Evolutionary conservation across 345 rosid species (phyloP), one percentile per base, ranked within the genome.

Genomic region (Syzygium grande): DNA sequence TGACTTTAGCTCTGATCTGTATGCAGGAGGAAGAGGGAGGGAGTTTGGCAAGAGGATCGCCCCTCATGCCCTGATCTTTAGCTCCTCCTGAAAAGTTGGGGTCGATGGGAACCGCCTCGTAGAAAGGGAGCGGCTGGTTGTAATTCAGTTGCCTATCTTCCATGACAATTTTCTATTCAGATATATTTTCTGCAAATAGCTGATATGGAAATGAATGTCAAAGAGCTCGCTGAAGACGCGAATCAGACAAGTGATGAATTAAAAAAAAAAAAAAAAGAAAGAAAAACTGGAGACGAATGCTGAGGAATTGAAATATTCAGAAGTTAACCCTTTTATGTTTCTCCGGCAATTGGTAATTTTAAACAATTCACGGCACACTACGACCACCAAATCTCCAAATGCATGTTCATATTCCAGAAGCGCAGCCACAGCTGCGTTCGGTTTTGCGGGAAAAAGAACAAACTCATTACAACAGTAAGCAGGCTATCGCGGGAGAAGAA

Each of bases 131-230:
- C 7, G 99, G 99, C 53, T 88, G 96, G 89, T 94, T 90, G 89
- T 96, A 94, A 90, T 97, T 93, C 58, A 97, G 87, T 85, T 94
- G 94, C 91, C 93, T 95, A 84, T 95, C 94, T 91, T 93, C 98
- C 98, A 95, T 96, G 15, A 25, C 85, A 51, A 84, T 85, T 56
- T 29, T 53, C 59, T 41, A 11, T 86, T 30, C 87, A 27, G 56
- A 73, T 38, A 21, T 38, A 5, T 19, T 30, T 22, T 16, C 87
- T 63, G 58, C 87, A 43, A 59, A 58, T 19, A 13, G 85, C 13
- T 14, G 38, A 25, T 7, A 52, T 25, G 30, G 54, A 84, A 51
- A 52, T 84, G 52, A 84, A 51, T 46, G 55, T 27, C 38, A 51
- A 52, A 52, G 55, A 84, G 52, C 55, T 5, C 52, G 7, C 8